These are phyloP conservation scores for Saccharomyces paradoxus DNA, from an alignment of 805 yeast species.

Conservation along the genomic window DNA sequence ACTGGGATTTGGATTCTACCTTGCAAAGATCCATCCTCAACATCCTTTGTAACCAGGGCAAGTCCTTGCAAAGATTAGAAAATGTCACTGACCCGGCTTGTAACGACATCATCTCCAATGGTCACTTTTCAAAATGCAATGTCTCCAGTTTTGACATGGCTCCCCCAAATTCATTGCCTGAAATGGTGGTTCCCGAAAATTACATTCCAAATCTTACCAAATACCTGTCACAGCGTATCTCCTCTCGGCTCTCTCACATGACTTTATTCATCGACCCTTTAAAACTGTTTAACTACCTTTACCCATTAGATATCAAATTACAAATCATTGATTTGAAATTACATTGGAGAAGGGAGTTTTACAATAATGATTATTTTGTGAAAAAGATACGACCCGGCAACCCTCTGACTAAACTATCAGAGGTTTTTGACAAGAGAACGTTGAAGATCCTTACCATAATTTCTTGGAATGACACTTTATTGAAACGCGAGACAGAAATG, in stretches of 20 bases:
- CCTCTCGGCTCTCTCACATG: constrained; percentile 26
- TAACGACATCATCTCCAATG: constrained; percentile 30
- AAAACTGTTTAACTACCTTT: constrained; percentile 31
- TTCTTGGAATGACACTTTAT: constrained; percentile 36
- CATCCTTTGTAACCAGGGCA: constrained; percentile 23
- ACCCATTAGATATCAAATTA: constrained; percentile 25
- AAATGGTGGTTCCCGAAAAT: constrained; percentile 18
- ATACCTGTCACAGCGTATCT: constrained; percentile 24
- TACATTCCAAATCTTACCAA: constrained; percentile 28
- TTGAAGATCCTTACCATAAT: constrained; percentile 34
- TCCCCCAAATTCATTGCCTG: constrained; percentile 33
- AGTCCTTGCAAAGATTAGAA: constrained; percentile 31
- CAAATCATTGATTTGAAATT: constrained; percentile 33
- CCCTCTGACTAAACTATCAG: constrained; percentile 24
- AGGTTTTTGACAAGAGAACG: constrained; percentile 31
- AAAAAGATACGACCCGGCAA: constrained; percentile 10
- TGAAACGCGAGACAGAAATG: constrained; percentile 30
- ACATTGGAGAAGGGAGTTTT: constrained; percentile 37
- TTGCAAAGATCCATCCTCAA: constrained; percentile 28
- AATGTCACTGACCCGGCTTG: constrained; percentile 35
- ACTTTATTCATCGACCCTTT: constrained; percentile 36
- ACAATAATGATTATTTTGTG: constrained; percentile 25
- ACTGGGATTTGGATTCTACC: constrained; percentile 35
- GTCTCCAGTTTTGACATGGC: constrained; percentile 32
- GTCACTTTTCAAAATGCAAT: constrained; percentile 18